phyloP scores from a whole-genome alignment of 2,329 filamentous ascomycete species.

The Apiospora marii region DNA sequence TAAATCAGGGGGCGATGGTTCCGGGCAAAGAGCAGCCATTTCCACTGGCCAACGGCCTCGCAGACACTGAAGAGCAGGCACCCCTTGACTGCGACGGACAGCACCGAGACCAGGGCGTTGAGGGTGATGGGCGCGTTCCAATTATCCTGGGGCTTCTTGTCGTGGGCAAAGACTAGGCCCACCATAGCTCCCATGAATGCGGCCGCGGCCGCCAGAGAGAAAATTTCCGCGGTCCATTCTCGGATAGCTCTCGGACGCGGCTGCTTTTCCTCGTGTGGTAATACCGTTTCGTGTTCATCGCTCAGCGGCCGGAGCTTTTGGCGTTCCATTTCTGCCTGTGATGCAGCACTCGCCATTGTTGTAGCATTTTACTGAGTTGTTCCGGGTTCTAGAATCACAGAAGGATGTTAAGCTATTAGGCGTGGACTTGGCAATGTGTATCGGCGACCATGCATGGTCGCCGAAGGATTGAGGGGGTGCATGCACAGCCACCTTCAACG shows the following conservation, averaged over 20 bases:
- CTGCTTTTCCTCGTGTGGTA: neutral
- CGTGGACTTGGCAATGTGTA: too few species aligned
- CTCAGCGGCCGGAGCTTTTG: neutral
- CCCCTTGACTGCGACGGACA: conserved; percentile 21
- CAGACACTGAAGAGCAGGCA: conserved; percentile 11
- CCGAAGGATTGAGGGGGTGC: too few species aligned
- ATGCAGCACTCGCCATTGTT: neutral
- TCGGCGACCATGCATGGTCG: too few species aligned
- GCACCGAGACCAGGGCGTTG: conserved; percentile 20
- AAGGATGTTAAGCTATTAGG: neutral
- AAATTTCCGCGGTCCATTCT: neutral
- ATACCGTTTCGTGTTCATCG: neutral
- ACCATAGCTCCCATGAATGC: neutral
- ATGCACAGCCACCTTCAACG: too few species aligned
- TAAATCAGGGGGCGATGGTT: neutral
- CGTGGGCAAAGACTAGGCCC: neutral
- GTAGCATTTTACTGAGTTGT: neutral
- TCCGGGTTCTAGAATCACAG: too few species aligned
- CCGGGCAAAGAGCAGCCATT: conserved; percentile 16
- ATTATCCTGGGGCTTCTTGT: neutral
- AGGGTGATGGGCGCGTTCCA: neutral
- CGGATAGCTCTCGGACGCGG: neutral
- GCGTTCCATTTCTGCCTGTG: neutral
- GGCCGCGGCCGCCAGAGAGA: neutral
- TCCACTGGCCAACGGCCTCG: conserved; percentile 24